Base-by-base conservation (phyloP, 108 stramenopile species). In the Skeletonema potamos region DNA sequence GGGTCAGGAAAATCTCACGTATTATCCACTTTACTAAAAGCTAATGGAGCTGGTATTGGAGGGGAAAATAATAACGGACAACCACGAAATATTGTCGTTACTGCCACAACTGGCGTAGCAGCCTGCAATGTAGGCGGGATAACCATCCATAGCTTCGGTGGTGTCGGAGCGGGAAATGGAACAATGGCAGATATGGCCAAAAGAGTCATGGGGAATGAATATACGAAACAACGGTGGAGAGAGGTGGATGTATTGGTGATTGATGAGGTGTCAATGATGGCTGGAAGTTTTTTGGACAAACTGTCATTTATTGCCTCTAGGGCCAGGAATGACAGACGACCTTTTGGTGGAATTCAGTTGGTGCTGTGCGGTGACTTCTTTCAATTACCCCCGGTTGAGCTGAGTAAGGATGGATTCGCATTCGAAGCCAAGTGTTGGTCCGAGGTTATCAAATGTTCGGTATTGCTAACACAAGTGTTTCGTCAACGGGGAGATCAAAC, bases 301-400 rank as follows among this genome's bases (percentile, higher is more conserved):
- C 72, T 95, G 22, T 66, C 62, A 54, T 78, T 78, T 41, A 44
- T 93, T 20, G 89, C 86, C 10, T 48, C 72, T 27, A 58, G 63
- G 48, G 86, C 84, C 1, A 76, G 87, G n/a, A 73, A 76, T n/a
- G 77, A 79, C 54, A 12, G 66, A 26, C 28, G 66, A 27, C 91
- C 94, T 3, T 96, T 97, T 81, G 97, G 97, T 8, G 96, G 96
- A 51, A 68, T 97, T 24, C 93, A 96, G 75, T 54, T 98, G 41
- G 79, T 98, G n/a, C 74, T 96, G 29, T 90, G 91, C 70, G 97
- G 97, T 9, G 97, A 98, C 61, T 96, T 98, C 57, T 90, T 95
- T 62, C 97, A 98, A 43, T 30, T 94, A 10, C 93, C 93, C 1
- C 93, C 93, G 3, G 74, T 94, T 1, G 70, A 73, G 58, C 36